Base-by-base conservation (phyloP, 2,329 filamentous ascomycete species). In the Verticillium dahliae region DNA sequence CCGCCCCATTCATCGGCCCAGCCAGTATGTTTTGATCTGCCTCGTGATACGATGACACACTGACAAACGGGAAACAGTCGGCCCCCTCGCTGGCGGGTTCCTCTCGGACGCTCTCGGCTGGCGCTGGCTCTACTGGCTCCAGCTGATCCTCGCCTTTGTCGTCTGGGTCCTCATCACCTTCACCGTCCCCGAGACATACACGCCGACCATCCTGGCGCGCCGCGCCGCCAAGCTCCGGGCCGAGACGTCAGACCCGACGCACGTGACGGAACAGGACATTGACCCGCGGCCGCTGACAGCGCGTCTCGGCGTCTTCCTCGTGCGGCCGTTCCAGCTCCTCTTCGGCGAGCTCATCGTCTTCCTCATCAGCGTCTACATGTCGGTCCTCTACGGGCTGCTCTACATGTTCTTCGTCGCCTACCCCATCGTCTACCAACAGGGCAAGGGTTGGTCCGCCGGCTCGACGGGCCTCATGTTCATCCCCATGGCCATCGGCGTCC, bases 151-250 rank as follows among this genome's bases (percentile, higher is more conserved):
- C 13, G 80, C 89, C 33, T 86, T 81, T 14, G 71, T 88, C 57
- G 84, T 89, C 67, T 95, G 89, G 85, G 63, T 89, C 18, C 72
- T 94, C 63, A 92, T 95, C 73, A 89, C 88, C 35, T 93, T 96
- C 75, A 95, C 91, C n/a, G 88, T 96, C 0, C 91, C 91, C 1
- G 92, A 96, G 74, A 97, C 92, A 0, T 96, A 95, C 72, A 88
- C 91, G 0, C 91, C 92, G 0, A 90, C 86, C 0, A 86, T 97
- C 58, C 84, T 97, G 15, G 83, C 85, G 59, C 77, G 76, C 35
- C 84, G 91, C 13, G 92, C 92, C 2, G 80, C 81, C 69, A 90
- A 90, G 72, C 77, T 95, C 63, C 84, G 92, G 59, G 85, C 88
- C 70, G 74, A 85, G 37, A 89, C 90, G 1, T 86, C 88, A 27